Conservation (phyloP, 345 rosid genomes). For the Hypericum perforatum region DNA sequence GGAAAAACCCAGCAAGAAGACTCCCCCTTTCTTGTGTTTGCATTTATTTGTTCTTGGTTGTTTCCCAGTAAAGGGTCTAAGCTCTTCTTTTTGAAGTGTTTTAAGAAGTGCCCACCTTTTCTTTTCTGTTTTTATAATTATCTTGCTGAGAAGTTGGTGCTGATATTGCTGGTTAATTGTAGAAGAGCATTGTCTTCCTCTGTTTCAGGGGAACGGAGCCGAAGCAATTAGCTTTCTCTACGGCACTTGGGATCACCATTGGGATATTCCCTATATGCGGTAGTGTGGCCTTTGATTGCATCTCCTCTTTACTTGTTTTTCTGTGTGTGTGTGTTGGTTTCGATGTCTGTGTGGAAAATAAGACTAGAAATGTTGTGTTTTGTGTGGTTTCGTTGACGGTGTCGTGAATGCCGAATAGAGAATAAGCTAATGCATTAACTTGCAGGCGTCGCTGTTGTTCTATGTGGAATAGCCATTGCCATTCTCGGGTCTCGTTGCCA, state of each 20-base stretch:
- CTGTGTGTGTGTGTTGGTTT: slow-evolving; percentile 6
- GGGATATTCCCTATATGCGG: slow-evolving; percentile 95
- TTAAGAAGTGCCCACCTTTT: too few relatives aligned
- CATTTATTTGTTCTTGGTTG: too few relatives aligned
- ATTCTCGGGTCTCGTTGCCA: slow-evolving; percentile 62
- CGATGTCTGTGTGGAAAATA: background rate
- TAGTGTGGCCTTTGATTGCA: slow-evolving; percentile 9
- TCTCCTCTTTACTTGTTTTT: background rate
- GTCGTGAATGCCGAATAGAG: background rate
- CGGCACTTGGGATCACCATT: slow-evolving; percentile 76
- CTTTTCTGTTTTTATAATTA: too few relatives aligned
- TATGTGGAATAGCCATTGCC: slow-evolving; percentile 79
- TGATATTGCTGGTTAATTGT: background rate
- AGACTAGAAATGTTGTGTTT: background rate
- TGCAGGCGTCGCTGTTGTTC: slow-evolving; percentile 73
- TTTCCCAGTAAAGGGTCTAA: too few relatives aligned
- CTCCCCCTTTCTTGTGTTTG: too few relatives aligned
- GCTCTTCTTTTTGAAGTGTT: too few relatives aligned
- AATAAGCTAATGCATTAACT: background rate
- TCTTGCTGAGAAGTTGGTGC: background rate
- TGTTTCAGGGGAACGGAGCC: slow-evolving; percentile 72
- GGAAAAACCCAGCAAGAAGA: too few relatives aligned
- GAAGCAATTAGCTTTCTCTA: slow-evolving; percentile 36
- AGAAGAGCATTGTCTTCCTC: background rate
- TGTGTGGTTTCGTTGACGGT: background rate